Conservation (phyloP, 768 basidiomycete species). For the Podaxis carcinomalis region DNA sequence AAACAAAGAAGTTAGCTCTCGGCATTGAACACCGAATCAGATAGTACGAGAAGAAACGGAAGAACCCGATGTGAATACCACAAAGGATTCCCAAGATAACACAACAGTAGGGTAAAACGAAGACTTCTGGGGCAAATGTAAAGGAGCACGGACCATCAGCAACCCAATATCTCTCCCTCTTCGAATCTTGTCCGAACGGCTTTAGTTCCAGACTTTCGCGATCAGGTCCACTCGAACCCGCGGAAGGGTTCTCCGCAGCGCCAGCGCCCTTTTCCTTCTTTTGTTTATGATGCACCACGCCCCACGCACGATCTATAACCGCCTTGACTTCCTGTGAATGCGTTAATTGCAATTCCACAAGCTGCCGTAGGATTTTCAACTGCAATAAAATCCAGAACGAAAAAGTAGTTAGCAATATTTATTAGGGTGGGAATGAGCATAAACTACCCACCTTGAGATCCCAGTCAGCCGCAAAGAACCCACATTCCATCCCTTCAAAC, state of each 20-base stretch:
- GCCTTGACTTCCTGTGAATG: slow-evolving; percentile 67
- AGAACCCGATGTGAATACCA: neutral
- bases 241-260: slow-evolving; percentile 39
- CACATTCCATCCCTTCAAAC: slow-evolving; percentile 58
- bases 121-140: slow-evolving; percentile 39
- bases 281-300: slow-evolving; percentile 78
- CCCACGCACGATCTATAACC: slow-evolving; percentile 82
- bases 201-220: slow-evolving; percentile 59
- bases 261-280: slow-evolving; percentile 69
- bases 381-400: slow-evolving; percentile 24
- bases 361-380: slow-evolving; percentile 80
- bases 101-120: slow-evolving; percentile 70
- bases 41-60: slow-evolving; percentile 8
- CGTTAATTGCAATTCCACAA: slow-evolving; percentile 79
- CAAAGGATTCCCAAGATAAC: slow-evolving; percentile 8
- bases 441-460: slow-evolving; percentile 58
- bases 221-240: slow-evolving; percentile 54
- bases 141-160: slow-evolving; percentile 79
- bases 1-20: slow-evolving; percentile 22
- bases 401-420: neutral
- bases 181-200: slow-evolving; percentile 74
- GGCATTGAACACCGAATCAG: slow-evolving; percentile 16
- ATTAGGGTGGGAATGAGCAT: slow-evolving; percentile 3
- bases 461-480: slow-evolving; percentile 81
- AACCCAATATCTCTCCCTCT: slow-evolving; percentile 80